A percentile compares a stretch with the other conserved stretches of the same genome.
Evolutionary conservation across 768 basidiomycete genomes (phyloP).

Genomic region (Mycena venus): DNA sequence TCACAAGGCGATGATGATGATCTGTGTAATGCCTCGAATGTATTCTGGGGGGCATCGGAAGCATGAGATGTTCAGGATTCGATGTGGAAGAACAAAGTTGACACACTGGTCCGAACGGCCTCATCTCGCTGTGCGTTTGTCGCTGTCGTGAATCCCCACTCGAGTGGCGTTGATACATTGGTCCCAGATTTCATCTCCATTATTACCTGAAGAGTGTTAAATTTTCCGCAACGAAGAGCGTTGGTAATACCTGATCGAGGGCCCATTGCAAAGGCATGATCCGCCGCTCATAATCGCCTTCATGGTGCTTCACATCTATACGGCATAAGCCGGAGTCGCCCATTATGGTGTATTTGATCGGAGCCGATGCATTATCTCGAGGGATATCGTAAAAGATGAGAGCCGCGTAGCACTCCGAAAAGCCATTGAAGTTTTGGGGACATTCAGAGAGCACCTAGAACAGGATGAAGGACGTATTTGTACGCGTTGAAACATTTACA

Average conservation of each 20-base stretch:
- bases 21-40: not conserved
- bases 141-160: not conserved
- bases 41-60: not conserved
- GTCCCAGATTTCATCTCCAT: not conserved
- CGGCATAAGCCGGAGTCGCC: constrained; percentile 60
- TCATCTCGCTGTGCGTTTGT: not conserved
- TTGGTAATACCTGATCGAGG: constrained; percentile 52
- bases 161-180: not conserved
- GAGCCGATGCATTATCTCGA: constrained; percentile 23
- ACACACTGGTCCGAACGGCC: not conserved
- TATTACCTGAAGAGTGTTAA: not conserved
- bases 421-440: constrained; percentile 63
- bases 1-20: not conserved
- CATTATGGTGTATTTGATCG: constrained; percentile 61
- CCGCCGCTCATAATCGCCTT: constrained; percentile 60
- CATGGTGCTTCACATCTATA: constrained; percentile 61
- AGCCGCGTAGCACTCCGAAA: constrained; percentile 64
- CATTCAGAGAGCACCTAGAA: constrained; percentile 41
- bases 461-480: too few species aligned
- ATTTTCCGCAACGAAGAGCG: not conserved
- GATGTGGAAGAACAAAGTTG: not conserved
- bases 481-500: constrained; percentile 36
- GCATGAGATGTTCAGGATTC: rapidly evolving
- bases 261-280: constrained; percentile 67
- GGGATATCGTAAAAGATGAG: constrained; percentile 60